phyloP scores from a whole-genome alignment of 2,329 filamentous ascomycete species.

The Ramularia endophylla region DNA sequence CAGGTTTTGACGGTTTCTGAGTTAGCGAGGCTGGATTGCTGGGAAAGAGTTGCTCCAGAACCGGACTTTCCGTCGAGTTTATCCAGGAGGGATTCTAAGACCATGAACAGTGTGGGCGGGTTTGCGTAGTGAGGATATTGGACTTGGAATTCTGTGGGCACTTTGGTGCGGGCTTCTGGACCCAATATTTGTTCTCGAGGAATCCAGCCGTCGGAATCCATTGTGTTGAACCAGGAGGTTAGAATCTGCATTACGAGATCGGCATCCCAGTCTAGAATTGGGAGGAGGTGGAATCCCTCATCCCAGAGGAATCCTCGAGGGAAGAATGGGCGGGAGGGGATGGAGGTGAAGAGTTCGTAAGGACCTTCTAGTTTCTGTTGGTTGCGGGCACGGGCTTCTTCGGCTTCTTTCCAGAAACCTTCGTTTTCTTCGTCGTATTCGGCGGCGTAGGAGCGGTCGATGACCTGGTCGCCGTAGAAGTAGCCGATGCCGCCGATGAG shows the following conservation, averaged over 20 bases:
- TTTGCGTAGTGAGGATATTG: constrained; percentile 98
- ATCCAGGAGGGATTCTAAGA: constrained; percentile 77
- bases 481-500: constrained; percentile 91
- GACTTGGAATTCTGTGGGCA: constrained; percentile 84
- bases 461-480: constrained; percentile 81
- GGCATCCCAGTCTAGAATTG: constrained; percentile 89
- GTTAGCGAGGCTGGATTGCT: constrained; percentile 53
- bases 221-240: constrained; percentile 91
- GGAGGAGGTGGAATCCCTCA: constrained; percentile 90
- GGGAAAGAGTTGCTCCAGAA: constrained; percentile 18
- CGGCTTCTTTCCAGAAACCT: constrained; percentile 90
- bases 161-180: constrained; percentile 85
- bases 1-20: constrained; percentile 63
- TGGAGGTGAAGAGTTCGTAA: constrained; percentile 81
- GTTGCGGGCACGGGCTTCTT: constrained; percentile 65
- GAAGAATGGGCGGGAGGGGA: constrained; percentile 93
- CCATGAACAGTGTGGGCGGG: constrained; percentile 87
- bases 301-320: constrained; percentile 97
- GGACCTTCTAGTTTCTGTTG: constrained; percentile 70
- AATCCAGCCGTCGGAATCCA: constrained; percentile 98
- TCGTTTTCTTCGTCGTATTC: constrained; percentile 96
- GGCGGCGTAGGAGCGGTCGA: constrained; percentile 83
- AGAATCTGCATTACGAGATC: constrained; percentile 83
- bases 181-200: constrained; percentile 93
- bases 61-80: constrained; percentile 54